Evolutionary conservation across 2,329 filamentous ascomycete genomes (phyloP).

Genomic region (Pochonia chlamydosporia): DNA sequence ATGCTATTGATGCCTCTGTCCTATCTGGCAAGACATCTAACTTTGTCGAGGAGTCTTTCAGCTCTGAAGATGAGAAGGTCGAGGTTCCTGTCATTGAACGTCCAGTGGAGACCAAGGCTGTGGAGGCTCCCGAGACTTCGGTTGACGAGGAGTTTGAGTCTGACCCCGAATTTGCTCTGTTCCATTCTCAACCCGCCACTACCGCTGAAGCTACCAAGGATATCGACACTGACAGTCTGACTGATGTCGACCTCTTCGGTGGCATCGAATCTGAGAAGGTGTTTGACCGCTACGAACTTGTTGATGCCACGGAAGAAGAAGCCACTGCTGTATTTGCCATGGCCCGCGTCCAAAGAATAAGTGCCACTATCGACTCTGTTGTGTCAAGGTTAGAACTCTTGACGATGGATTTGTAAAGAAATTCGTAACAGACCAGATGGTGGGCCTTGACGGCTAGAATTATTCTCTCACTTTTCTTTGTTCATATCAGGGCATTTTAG

Average conservation of each 20-base stretch:
- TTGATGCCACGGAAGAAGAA: conserved; percentile 50
- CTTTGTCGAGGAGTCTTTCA: conserved; percentile 41
- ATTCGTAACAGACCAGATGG: not conserved
- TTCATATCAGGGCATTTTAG: conserved; percentile 1
- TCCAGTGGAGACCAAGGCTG: conserved; percentile 30
- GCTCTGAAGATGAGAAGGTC: conserved; percentile 47
- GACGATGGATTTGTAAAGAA: conserved; percentile 26
- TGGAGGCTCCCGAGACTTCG: conserved; percentile 21
- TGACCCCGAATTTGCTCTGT: conserved; percentile 57
- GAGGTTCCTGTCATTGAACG: conserved; percentile 49
- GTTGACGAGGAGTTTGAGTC: conserved; percentile 55
- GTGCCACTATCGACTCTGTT: conserved; percentile 29
- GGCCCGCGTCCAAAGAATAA: conserved; percentile 45
- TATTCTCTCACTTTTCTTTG: conserved; percentile 4
- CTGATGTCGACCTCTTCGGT: conserved; percentile 39
- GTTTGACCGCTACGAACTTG: conserved; percentile 56
- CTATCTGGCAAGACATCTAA: conserved; percentile 67
- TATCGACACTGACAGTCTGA: conserved; percentile 36
- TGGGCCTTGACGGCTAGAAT: not conserved
- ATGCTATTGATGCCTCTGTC: conserved; percentile 50
- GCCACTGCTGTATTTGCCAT: conserved; percentile 36
- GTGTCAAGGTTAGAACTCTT: conserved; percentile 31
- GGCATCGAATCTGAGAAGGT: conserved; percentile 59
- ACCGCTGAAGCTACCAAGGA: conserved; percentile 25
- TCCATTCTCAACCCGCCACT: conserved; percentile 36